Evolutionary conservation across 1,284 basidiomycete genomes (phyloP).

Genomic region (Ganoderma sp.): DNA sequence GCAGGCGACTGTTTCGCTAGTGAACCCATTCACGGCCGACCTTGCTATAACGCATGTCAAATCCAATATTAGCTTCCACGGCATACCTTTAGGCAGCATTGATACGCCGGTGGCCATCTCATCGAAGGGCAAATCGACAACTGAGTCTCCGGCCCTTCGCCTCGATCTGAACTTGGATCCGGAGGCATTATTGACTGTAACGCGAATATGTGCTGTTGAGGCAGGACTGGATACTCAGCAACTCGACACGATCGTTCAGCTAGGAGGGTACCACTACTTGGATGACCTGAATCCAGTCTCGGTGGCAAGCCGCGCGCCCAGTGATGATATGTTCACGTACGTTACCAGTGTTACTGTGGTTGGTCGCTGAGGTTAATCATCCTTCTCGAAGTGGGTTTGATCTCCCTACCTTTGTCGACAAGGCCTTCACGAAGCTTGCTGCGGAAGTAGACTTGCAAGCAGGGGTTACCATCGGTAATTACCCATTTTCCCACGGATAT

Average conservation of each 20-base stretch:
- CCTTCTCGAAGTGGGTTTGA: constrained; percentile 60
- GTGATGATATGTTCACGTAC: constrained; percentile 59
- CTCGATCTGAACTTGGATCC: constrained; percentile 78
- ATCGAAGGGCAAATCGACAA: constrained; percentile 59
- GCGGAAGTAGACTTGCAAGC: constrained; percentile 67
- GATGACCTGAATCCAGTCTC: constrained; percentile 41
- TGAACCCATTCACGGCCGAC: constrained; percentile 72
- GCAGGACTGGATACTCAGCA: constrained; percentile 66
- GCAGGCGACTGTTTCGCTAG: constrained; percentile 67
- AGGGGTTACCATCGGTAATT: constrained; percentile 62
- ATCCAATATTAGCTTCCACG: constrained; percentile 70
- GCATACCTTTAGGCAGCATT: constrained; percentile 71
- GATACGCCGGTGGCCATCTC: constrained; percentile 60
- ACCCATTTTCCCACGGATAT: background rate
- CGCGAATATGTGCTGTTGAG: constrained; percentile 67
- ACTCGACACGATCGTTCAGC: constrained; percentile 69
- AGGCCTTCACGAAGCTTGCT: constrained; percentile 68
- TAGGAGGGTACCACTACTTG: constrained; percentile 73
- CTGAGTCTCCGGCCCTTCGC: constrained; percentile 63
- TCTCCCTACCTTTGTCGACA: constrained; percentile 68
- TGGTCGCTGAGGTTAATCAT: background rate
- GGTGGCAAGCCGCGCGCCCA: background rate
- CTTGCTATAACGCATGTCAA: constrained; percentile 67
- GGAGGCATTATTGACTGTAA: constrained; percentile 72
- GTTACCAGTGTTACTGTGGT: constrained; percentile 31